Conservation (phyloP, 768 basidiomycete species). For the Phylloporus sp. region DNA sequence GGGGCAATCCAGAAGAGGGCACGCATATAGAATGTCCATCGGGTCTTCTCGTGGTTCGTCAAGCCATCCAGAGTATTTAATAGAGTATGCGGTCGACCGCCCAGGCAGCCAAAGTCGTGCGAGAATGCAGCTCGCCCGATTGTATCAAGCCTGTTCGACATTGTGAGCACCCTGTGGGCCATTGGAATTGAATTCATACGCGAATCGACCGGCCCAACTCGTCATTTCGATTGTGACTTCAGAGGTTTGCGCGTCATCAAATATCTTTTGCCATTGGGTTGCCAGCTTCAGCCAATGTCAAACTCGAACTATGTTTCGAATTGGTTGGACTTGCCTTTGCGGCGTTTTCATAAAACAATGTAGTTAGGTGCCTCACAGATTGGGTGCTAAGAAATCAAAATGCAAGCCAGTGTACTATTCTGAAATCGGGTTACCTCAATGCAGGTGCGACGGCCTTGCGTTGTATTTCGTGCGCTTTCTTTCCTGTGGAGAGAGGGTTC, state of each 20-base stretch:
- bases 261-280: conserved; percentile 43
- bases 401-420: neutral
- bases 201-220: conserved; percentile 56
- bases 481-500: conserved; percentile 35
- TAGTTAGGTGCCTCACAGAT: conserved; percentile 46
- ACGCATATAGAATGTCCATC: conserved; percentile 59
- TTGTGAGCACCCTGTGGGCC: neutral
- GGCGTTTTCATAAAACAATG: conserved; percentile 54
- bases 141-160: conserved; percentile 46
- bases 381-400: conserved; percentile 36
- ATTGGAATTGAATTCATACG: conserved; percentile 37
- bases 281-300: conserved; percentile 32
- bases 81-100: conserved; percentile 43
- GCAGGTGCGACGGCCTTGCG: conserved; percentile 50
- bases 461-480: conserved; percentile 52
- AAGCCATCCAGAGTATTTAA: conserved; percentile 52
- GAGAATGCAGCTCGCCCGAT: conserved; percentile 59
- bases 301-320: neutral
- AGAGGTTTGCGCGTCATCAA: conserved; percentile 38
- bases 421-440: conserved; percentile 38
- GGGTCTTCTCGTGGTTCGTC: conserved; percentile 55
- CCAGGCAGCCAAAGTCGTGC: conserved; percentile 55
- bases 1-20: conserved; percentile 60
- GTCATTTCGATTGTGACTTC: conserved; percentile 51
- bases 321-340: conserved; percentile 26